Evolutionary conservation across 139 green algal genomes (phyloP).

Genomic region (Deuterostichococcus epilithicus): DNA sequence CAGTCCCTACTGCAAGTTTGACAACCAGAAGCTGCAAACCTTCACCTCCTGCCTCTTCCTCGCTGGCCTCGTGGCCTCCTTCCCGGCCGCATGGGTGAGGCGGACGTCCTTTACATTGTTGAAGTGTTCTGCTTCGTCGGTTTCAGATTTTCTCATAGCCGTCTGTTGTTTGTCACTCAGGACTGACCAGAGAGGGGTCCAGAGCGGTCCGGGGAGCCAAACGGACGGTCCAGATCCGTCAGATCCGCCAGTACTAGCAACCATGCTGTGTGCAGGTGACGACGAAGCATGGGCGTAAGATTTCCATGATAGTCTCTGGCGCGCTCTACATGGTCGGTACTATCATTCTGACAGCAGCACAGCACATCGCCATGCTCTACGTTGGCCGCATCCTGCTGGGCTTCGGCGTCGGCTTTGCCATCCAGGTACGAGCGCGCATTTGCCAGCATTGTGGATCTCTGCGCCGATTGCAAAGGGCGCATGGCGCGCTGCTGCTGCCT

Average conservation of each 20-base stretch:
- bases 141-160: no score
- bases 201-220: no score
- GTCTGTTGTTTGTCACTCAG: no score
- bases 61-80: conserved; percentile 29
- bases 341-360: conserved; percentile 40
- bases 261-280: no score
- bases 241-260: no score
- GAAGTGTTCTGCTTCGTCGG: no score
- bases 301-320: conserved; percentile 47
- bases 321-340: conserved; percentile 52
- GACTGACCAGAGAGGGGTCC: no score
- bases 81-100: conserved; percentile 27
- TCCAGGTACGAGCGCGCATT: neutral
- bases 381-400: conserved; percentile 56
- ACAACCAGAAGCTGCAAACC: conserved; percentile 61
- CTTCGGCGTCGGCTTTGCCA: conserved; percentile 67
- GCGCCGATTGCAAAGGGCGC: neutral
- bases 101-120: no score
- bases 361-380: conserved; percentile 57
- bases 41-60: conserved; percentile 77
- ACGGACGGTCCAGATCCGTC: no score
- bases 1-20: conserved; percentile 40
- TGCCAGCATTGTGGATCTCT: neutral
- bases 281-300: neutral
- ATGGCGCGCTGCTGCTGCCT: no score